Conservation (phyloP, 768 basidiomycete genomes). For the Pleurotus citrinopileatus region DNA sequence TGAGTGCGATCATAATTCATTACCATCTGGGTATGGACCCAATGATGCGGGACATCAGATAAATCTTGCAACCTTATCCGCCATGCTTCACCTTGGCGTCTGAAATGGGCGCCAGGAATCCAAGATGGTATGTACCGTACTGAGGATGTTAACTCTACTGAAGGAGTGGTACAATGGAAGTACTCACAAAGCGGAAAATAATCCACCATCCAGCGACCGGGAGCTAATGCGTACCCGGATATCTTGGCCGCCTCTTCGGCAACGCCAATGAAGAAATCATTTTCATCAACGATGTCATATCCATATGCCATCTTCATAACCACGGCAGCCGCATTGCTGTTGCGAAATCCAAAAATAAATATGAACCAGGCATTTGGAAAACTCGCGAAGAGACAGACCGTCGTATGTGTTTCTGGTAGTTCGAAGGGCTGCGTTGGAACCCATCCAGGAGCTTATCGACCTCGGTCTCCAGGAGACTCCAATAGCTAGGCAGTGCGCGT, state of each 20-base stretch:
- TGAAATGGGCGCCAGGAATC: slow-evolving; percentile 48
- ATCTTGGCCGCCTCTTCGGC: slow-evolving; percentile 38
- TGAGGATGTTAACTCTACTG: slow-evolving; percentile 11
- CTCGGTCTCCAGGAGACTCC: slow-evolving; percentile 34
- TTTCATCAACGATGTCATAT: slow-evolving; percentile 28
- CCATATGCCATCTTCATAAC: slow-evolving; percentile 45
- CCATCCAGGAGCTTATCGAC: slow-evolving; percentile 29
- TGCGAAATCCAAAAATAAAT: background rate
- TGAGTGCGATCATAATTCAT: slow-evolving; percentile 2
- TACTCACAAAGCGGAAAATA: slow-evolving; percentile 36
- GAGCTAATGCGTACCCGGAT: slow-evolving; percentile 35
- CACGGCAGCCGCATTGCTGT: slow-evolving; percentile 34
- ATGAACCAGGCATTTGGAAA: background rate
- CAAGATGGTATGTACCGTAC: slow-evolving; percentile 50
- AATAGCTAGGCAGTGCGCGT: slow-evolving; percentile 31
- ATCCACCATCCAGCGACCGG: slow-evolving; percentile 44
- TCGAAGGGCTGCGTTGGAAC: slow-evolving; percentile 26
- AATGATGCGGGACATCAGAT: slow-evolving; percentile 37
- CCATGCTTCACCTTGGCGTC: slow-evolving; percentile 43
- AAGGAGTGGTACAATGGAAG: background rate
- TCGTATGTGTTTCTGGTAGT: slow-evolving; percentile 33
- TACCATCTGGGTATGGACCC: slow-evolving; percentile 46
- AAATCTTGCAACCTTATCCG: slow-evolving; percentile 28
- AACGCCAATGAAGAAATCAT: slow-evolving; percentile 37
- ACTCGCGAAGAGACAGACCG: slow-evolving; percentile 21